A percentile compares a stretch with the other conserved stretches of the same genome.
These are phyloP conservation scores for Schizosaccharomyces lindneri DNA, from an alignment of 805 yeast species.

Conservation along the genomic window DNA sequence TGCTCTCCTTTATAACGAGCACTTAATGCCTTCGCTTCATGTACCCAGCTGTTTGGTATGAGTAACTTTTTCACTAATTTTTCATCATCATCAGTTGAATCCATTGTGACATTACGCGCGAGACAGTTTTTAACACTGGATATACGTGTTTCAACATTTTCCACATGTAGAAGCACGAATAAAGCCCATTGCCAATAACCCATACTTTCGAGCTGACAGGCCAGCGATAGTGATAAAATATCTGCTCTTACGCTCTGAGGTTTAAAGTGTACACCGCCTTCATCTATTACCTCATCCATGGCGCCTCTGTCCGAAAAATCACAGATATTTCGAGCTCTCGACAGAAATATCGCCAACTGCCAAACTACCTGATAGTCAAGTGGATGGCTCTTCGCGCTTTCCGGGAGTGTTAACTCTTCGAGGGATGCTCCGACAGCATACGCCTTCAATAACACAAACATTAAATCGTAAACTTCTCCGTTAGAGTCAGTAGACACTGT, in stretches of 20 bases:
- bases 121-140: slow-evolving; percentile 16
- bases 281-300: background rate
- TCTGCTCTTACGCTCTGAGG: slow-evolving; percentile 14
- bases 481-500: background rate
- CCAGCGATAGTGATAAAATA: slow-evolving; percentile 19
- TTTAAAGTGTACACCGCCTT: background rate
- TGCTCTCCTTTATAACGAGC: slow-evolving; percentile 26
- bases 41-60: slow-evolving; percentile 6
- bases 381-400: background rate
- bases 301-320: slow-evolving; percentile 4
- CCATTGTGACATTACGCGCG: slow-evolving; percentile 9
- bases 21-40: slow-evolving; percentile 21
- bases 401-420: background rate
- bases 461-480: slow-evolving; percentile 3
- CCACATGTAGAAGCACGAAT: slow-evolving; percentile 34
- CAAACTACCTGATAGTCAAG: slow-evolving; percentile 16
- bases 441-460: slow-evolving; percentile 6
- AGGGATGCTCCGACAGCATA: slow-evolving; percentile 2
- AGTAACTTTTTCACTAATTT: slow-evolving; percentile 3
- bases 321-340: slow-evolving; percentile 7
- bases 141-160: slow-evolving; percentile 22
- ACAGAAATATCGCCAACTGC: slow-evolving; percentile 25
- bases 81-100: slow-evolving; percentile 8
- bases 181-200: slow-evolving; percentile 34
- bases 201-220: slow-evolving; percentile 24